Evolutionary conservation across 1,284 basidiomycete species (phyloP).

Genomic region (Sphaerobolus stellatus): DNA sequence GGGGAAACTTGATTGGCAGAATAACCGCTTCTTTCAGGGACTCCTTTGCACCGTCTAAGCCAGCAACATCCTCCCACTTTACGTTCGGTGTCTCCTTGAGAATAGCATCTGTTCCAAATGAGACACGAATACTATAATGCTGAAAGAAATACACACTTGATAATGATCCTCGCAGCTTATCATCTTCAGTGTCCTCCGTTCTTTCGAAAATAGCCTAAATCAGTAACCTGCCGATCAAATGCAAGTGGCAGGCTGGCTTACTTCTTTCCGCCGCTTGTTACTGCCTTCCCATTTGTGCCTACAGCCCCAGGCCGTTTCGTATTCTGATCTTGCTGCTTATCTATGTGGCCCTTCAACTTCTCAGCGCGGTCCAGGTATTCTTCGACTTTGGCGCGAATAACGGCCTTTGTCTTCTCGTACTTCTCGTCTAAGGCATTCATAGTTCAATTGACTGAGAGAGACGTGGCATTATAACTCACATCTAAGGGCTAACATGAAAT

Average conservation of each 20-base stretch:
- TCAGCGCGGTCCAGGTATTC: slow-evolving; percentile 95
- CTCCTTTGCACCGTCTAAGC: slow-evolving; percentile 92
- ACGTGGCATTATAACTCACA: slow-evolving; percentile 43
- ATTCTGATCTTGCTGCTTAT: slow-evolving; percentile 58
- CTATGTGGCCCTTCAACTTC: slow-evolving; percentile 84
- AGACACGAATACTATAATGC: neutral
- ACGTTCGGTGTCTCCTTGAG: slow-evolving; percentile 94
- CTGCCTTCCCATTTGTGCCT: slow-evolving; percentile 69
- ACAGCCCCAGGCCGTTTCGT: slow-evolving; percentile 78
- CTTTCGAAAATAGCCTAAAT: slow-evolving; percentile 27
- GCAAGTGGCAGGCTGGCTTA: slow-evolving; percentile 36
- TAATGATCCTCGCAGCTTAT: slow-evolving; percentile 87
- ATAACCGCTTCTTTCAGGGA: slow-evolving; percentile 98
- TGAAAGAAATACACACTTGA: slow-evolving; percentile 43
- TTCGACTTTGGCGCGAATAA: slow-evolving; percentile 87
- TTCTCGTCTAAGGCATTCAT: slow-evolving; percentile 72
- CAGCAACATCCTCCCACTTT: slow-evolving; percentile 97
- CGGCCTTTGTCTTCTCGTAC: slow-evolving; percentile 88
- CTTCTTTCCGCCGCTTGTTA: slow-evolving; percentile 67
- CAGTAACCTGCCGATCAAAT: neutral
- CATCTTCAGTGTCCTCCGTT: slow-evolving; percentile 74
- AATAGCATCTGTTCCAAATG: slow-evolving; percentile 61
- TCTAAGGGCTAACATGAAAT: slow-evolving; percentile 92
- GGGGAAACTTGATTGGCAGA: slow-evolving; percentile 97
- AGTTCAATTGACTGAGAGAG: neutral